Evolutionary conservation across 306 rosid genomes (phyloP).

Genomic region (Morella rubra): DNA sequence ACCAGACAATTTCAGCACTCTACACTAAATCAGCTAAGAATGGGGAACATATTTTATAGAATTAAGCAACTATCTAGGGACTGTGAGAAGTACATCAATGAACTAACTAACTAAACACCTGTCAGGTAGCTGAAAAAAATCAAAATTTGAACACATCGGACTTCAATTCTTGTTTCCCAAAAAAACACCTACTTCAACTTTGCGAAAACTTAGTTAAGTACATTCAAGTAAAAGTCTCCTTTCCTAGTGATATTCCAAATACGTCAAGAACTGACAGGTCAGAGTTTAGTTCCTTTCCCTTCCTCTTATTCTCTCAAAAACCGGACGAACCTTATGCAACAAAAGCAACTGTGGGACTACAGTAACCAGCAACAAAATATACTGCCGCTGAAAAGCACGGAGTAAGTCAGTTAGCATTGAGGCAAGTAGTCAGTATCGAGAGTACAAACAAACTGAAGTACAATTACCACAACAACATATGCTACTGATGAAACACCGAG

Average conservation of each 20-base stretch:
- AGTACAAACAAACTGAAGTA: no score
- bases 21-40: conserved; percentile 16
- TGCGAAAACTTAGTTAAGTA: conserved; percentile 2
- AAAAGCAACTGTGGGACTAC: background rate
- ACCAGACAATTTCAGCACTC: background rate
- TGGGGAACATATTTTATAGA: background rate
- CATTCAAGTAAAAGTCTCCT: conserved; percentile 11
- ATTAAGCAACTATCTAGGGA: background rate
- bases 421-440: no score
- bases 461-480: no score
- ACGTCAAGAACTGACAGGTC: background rate
- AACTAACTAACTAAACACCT: background rate
- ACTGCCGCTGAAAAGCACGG: no score
- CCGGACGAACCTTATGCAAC: background rate
- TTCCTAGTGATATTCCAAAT: conserved; percentile 2
- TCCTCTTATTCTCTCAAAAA: conserved; percentile 8
- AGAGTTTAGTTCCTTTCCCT: background rate
- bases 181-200: background rate
- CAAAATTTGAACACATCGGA: background rate
- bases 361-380: background rate
- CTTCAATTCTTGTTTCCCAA: background rate
- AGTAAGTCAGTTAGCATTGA: no score
- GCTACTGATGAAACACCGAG: no score
- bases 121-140: background rate
- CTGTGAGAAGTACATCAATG: background rate